Conservation (phyloP, 1,284 basidiomycete species). For the Leccinum pallidistipes region DNA sequence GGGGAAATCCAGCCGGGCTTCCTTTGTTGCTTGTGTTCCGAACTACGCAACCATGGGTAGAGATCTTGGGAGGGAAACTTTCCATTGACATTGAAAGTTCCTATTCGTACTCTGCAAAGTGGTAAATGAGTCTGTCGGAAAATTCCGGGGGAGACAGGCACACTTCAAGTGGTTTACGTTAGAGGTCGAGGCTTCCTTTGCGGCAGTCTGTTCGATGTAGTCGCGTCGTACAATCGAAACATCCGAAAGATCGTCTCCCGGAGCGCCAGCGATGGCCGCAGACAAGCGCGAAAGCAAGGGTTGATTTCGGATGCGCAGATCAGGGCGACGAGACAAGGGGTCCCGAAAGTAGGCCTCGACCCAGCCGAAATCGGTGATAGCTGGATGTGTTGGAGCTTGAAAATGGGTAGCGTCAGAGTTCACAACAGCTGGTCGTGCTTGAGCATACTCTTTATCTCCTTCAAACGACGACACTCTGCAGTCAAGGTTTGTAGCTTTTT, state of each 20-base stretch:
- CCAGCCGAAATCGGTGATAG: constrained; percentile 21
- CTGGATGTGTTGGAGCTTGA: constrained; percentile 15
- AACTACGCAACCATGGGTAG: constrained; percentile 45
- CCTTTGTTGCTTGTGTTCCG: background rate
- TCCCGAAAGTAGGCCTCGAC: constrained; percentile 16
- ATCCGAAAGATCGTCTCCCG: constrained; percentile 60
- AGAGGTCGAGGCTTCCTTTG: constrained; percentile 33
- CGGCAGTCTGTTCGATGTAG: constrained; percentile 48
- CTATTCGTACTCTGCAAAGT: constrained; percentile 54
- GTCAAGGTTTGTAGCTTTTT: constrained; percentile 19
- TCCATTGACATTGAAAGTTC: constrained; percentile 81
- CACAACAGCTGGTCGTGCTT: background rate
- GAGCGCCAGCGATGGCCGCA: constrained; percentile 55
- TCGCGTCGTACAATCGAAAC: constrained; percentile 57
- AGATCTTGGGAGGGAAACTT: constrained; percentile 70
- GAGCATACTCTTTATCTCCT: constrained; percentile 24
- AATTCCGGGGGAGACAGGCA: background rate
- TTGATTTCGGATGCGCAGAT: constrained; percentile 49
- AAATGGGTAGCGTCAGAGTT: constrained; percentile 8
- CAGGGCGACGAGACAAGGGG: constrained; percentile 41
- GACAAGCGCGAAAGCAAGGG: constrained; percentile 56
- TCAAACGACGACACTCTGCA: constrained; percentile 32
- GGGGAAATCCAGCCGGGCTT: constrained; percentile 35
- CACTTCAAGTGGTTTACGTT: constrained; percentile 32
- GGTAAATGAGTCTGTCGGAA: constrained; percentile 2